These are phyloP conservation scores for Volvariella surrecta DNA, from an alignment of 1,284 basidiomycete genomes.

Conservation along the genomic window DNA sequence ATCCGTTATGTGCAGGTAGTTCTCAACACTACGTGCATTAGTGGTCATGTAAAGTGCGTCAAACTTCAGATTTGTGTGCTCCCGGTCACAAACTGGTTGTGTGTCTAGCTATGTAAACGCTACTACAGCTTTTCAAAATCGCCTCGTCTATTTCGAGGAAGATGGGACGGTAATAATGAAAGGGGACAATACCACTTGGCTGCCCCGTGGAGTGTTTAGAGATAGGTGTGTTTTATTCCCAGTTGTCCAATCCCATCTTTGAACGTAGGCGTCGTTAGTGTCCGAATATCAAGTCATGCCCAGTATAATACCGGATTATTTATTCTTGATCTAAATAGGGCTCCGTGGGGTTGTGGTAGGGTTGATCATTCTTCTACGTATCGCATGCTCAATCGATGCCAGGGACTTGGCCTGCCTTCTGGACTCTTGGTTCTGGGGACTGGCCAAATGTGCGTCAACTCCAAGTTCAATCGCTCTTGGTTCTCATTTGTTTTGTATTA, in stretches of 20 bases:
- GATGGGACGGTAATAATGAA: slow-evolving; percentile 63
- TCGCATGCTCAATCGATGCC: slow-evolving; percentile 2
- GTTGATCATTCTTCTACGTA: slow-evolving; percentile 1
- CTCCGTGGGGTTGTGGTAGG: slow-evolving; percentile 63
- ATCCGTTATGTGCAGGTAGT: slow-evolving; percentile 7
- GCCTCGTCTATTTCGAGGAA: slow-evolving; percentile 33
- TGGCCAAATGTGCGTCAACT: slow-evolving; percentile 39
- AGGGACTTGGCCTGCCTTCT: slow-evolving; percentile 65
- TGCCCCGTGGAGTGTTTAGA: slow-evolving; percentile 42
- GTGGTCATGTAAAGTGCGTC: slow-evolving; percentile 55
- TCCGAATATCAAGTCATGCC: slow-evolving; percentile 44
- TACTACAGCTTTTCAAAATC: slow-evolving; percentile 43
- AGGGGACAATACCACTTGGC: slow-evolving; percentile 53
- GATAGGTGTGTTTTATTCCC: slow-evolving; percentile 37
- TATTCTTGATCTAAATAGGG: slow-evolving; percentile 52
- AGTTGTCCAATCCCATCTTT: neutral
- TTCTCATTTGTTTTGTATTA: slow-evolving; percentile 15
- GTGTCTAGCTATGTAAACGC: slow-evolving; percentile 41
- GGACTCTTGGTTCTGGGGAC: slow-evolving; percentile 39
- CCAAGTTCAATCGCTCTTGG: neutral
- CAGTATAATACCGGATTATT: slow-evolving; percentile 57
- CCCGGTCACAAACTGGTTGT: neutral
- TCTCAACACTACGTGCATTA: slow-evolving; percentile 16
- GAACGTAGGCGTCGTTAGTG: too few relatives aligned
- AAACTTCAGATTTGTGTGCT: neutral